Base-by-base conservation (phyloP, 306 rosid species). In the Dalbergia cultrata region DNA sequence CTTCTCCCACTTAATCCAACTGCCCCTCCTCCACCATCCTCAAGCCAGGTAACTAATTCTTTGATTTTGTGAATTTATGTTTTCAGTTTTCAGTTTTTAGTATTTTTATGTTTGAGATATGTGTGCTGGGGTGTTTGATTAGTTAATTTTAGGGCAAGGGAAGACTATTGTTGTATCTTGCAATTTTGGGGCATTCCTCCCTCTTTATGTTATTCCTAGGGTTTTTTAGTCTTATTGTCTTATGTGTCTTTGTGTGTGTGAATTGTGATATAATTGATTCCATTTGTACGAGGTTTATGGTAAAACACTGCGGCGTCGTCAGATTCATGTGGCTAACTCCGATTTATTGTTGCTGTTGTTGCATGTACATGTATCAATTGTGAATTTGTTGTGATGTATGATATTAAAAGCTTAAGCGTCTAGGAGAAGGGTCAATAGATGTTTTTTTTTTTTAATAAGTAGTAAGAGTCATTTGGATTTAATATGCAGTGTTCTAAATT, bases 31-130 rank as follows among this genome's bases (percentile, higher is more conserved):
- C 50, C 21, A 7, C 76, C 89, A 64, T 87, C 93, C 63, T 90
- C 94, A 21, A 83, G 85, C 60, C 94, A 90, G 98, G 99, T 96
- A 61, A 43, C n/a, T 68, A 53, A n/a, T 54, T 17, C 60, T 21
- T 78, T 56, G 57, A 70, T 54, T 79, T 14, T 61, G 62, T 53
- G 31, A 31, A 17, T 54, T 26, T 73, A 33, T 12, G 57, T n/a
- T 44, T 4, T 5, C 19, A 64, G 18, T n/a, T 44, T 4, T 5
- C 19, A 64, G 18, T 19, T 54, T 17, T 54, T 17, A 53, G 64
- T 66, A 26, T 26, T 41, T 0, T 21, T 5, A 3, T n/a, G 60
- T 47, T 41, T 58, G 21, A 5, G 33, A 4, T 49, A 50, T 47
- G 17, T 13, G 45, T 35, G 45, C 39, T 49, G 11, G 71, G 10